phyloP scores from a whole-genome alignment of 495 filamentous ascomycete species.

The Friedmanniomyces simplex region DNA sequence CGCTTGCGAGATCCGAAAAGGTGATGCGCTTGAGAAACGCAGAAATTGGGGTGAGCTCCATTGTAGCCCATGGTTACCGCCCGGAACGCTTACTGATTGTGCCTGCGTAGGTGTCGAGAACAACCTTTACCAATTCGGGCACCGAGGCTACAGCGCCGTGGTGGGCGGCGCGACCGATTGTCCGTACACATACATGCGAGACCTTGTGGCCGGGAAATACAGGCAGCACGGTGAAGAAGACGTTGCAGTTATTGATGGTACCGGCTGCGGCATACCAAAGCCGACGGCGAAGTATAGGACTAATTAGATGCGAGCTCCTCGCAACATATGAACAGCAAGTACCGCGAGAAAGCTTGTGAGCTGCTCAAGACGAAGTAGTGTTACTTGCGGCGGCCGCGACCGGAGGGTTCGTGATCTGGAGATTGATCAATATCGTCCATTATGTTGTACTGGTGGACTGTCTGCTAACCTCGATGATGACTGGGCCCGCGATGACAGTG shows the following conservation, averaged over 20 bases:
- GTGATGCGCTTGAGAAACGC: conserved; percentile 9
- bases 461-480: conserved; percentile 35
- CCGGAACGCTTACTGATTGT: too few species aligned
- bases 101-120: conserved; percentile 13
- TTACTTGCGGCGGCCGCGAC: not conserved
- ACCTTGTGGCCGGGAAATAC: conserved; percentile 16
- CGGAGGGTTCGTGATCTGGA: conserved; percentile 1
- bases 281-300: conserved; percentile 1
- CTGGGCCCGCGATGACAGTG: conserved; percentile 38
- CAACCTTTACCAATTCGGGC: conserved; percentile 19
- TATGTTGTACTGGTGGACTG: not conserved
- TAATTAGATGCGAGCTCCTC: not conserved
- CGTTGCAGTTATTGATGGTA: conserved; percentile 14
- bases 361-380: not conserved
- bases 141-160: conserved; percentile 14
- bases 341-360: not conserved
- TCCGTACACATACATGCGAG: conserved; percentile 20
- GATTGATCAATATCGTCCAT: not conserved
- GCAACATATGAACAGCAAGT: not conserved
- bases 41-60: conserved; percentile 3
- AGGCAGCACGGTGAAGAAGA: conserved; percentile 14
- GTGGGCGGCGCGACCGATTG: conserved; percentile 15
- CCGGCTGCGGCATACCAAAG: conserved; percentile 7
- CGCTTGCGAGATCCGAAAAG: conserved; percentile 15
- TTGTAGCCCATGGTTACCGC: too few species aligned